These are phyloP conservation scores for Xylaria sp. DNA, from an alignment of 2,329 filamentous ascomycete species.

Conservation along the genomic window DNA sequence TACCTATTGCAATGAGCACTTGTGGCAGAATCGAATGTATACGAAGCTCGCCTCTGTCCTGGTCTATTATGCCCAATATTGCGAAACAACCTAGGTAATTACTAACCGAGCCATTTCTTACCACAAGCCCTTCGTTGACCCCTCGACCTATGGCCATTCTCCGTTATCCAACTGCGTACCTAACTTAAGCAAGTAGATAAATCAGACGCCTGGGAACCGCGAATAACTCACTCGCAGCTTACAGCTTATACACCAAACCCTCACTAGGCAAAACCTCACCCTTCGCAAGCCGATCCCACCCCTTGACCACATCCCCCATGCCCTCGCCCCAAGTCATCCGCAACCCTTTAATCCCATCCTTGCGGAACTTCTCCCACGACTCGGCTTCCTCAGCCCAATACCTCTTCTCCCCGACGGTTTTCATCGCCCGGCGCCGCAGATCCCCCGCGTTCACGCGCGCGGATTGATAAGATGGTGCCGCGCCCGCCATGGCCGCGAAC, in stretches of 20 bases:
- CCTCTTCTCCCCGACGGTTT: constrained; percentile 31
- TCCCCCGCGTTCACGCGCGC: constrained; percentile 32
- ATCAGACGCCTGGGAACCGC: too few relatives aligned
- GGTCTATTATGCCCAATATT: too few relatives aligned
- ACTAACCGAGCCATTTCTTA: too few relatives aligned
- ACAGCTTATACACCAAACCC: constrained; percentile 40
- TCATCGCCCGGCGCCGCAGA: constrained; percentile 33
- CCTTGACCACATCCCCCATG: constrained; percentile 36
- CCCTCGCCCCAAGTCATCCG: constrained; percentile 36
- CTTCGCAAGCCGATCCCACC: constrained; percentile 37
- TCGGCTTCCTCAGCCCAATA: constrained; percentile 30
- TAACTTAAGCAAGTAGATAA: too few relatives aligned
- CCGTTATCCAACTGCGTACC: too few relatives aligned
- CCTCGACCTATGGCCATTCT: too few relatives aligned
- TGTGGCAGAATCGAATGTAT: constrained; percentile 8
- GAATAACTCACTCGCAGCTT: too few relatives aligned
- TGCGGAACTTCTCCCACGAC: constrained; percentile 32
- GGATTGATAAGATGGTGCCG: constrained; percentile 8
- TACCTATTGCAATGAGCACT: background rate
- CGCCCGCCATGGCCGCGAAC: background rate
- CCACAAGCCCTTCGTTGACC: too few relatives aligned
- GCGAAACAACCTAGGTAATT: too few relatives aligned
- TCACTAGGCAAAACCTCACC: constrained; percentile 36
- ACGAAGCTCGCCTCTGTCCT: background rate
- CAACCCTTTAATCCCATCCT: constrained; percentile 33